Evolutionary conservation across 2,329 filamentous ascomycete genomes (phyloP).

Genomic region (Epichloe sylvatica): DNA sequence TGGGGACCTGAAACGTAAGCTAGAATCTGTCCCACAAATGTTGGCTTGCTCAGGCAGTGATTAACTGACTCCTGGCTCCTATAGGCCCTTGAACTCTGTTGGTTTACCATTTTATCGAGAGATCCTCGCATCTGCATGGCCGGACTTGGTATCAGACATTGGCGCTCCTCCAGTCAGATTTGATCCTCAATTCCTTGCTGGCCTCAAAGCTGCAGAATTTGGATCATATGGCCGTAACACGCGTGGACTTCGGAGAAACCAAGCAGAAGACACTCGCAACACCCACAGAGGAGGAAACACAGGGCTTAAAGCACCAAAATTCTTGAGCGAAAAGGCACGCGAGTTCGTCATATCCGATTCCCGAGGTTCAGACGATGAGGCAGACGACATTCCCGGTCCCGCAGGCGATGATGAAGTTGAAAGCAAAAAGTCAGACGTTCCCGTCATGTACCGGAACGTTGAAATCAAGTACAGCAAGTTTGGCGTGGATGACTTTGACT

Average conservation of each 20-base stretch:
- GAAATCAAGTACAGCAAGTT: slow-evolving; percentile 99
- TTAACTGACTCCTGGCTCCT: slow-evolving; percentile 4
- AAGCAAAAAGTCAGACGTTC: slow-evolving; percentile 66
- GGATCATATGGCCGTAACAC: slow-evolving; percentile 69
- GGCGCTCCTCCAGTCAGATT: slow-evolving; percentile 68
- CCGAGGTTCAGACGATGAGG: slow-evolving; percentile 27
- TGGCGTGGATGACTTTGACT: slow-evolving; percentile 98
- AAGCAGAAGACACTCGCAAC: slow-evolving; percentile 63
- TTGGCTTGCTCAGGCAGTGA: background rate
- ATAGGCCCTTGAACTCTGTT: slow-evolving; percentile 64
- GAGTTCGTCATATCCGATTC: slow-evolving; percentile 40
- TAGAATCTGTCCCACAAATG: background rate
- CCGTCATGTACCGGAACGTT: slow-evolving; percentile 80
- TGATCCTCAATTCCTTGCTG: slow-evolving; percentile 54
- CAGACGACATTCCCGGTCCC: slow-evolving; percentile 47
- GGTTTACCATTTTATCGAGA: slow-evolving; percentile 94
- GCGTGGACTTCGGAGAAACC: slow-evolving; percentile 60
- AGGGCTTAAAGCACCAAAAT: slow-evolving; percentile 64
- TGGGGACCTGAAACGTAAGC: slow-evolving; percentile 58
- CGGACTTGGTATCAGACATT: slow-evolving; percentile 71
- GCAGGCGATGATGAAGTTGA: slow-evolving; percentile 58
- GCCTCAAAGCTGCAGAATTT: slow-evolving; percentile 58
- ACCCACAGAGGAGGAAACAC: slow-evolving; percentile 46
- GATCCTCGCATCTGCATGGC: slow-evolving; percentile 76
- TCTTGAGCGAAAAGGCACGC: slow-evolving; percentile 83